Evolutionary conservation across 2,329 filamentous ascomycete species (phyloP).

Genomic region (Ceratocystis huliohia): DNA sequence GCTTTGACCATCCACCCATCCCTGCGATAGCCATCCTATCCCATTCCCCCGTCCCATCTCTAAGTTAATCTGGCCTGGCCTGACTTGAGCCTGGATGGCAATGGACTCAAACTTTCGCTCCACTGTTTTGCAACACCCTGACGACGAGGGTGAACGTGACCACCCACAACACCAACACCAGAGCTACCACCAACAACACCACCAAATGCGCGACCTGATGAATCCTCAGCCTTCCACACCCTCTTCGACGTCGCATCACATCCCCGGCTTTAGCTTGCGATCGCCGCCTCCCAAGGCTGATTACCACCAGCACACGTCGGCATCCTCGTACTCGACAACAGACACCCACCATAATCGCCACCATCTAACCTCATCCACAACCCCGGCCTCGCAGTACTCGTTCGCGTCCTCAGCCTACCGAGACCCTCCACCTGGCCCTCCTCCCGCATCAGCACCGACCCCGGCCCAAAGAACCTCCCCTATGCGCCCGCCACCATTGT

Average conservation of each 20-base stretch:
- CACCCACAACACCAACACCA: constrained; percentile 24
- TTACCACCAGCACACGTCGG: background rate
- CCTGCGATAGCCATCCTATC: background rate
- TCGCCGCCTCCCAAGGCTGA: constrained; percentile 31
- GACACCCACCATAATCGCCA: background rate
- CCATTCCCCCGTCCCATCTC: constrained; percentile 13
- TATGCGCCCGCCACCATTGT: constrained; percentile 19
- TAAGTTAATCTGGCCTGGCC: too few relatives aligned
- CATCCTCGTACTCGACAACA: background rate
- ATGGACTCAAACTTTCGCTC: constrained; percentile 40
- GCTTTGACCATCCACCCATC: constrained; percentile 2
- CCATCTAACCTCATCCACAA: constrained; percentile 31
- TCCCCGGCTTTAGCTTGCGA: constrained; percentile 36
- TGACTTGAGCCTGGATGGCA: constrained; percentile 1
- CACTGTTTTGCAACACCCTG: constrained; percentile 37
- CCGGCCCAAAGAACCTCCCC: constrained; percentile 30
- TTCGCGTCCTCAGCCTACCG: constrained; percentile 21
- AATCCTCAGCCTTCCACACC: constrained; percentile 27
- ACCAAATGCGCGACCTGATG: constrained; percentile 35
- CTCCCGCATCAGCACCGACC: constrained; percentile 35
- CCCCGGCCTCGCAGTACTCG: constrained; percentile 33
- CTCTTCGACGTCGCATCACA: constrained; percentile 29
- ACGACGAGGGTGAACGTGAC: constrained; percentile 30
- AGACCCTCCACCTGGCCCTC: constrained; percentile 24
- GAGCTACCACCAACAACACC: constrained; percentile 26